Conservation (phyloP, 257 asterid genomes). For the Nicotiana tomentosiformis region DNA sequence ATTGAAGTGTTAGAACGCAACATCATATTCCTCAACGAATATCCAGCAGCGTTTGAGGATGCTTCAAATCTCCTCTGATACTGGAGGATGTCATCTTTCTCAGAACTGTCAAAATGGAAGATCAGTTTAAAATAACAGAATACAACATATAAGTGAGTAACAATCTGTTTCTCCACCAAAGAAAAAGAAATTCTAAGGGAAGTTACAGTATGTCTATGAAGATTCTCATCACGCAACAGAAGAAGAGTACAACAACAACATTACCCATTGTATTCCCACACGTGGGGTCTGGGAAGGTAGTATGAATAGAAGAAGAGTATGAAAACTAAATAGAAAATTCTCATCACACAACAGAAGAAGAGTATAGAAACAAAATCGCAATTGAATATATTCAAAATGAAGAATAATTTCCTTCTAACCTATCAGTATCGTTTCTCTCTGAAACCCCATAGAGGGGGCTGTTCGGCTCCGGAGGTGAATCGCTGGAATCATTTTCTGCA, state of each 20-base stretch:
- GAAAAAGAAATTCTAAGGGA: not conserved
- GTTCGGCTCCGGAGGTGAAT: slow-evolving; percentile 96
- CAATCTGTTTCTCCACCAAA: not conserved
- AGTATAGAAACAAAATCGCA: not conserved
- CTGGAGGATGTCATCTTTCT: slow-evolving; percentile 71
- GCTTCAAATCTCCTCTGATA: slow-evolving; percentile 69
- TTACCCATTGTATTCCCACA: too few relatives aligned
- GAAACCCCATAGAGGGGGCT: slow-evolving; percentile 87
- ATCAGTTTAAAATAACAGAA: slow-evolving; percentile 2
- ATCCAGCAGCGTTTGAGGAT: slow-evolving; percentile 66
- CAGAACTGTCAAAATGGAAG: slow-evolving; percentile 46
- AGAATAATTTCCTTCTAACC: slow-evolving; percentile 30
- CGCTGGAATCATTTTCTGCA: slow-evolving; percentile 99
- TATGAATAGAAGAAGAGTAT: too few relatives aligned
- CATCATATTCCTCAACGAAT: slow-evolving; percentile 77
- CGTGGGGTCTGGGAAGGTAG: too few relatives aligned
- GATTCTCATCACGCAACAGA: not conserved
- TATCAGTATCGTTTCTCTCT: slow-evolving; percentile 67
- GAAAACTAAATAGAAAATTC: too few relatives aligned
- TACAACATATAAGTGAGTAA: slow-evolving; percentile 5
- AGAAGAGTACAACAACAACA: not conserved
- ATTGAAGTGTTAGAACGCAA: slow-evolving; percentile 65
- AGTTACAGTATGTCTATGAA: not conserved
- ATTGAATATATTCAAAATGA: not conserved
- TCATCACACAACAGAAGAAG: not conserved